phyloP scores from a whole-genome alignment of 139 green algal species.

The Chlamydomonas sp. region DNA sequence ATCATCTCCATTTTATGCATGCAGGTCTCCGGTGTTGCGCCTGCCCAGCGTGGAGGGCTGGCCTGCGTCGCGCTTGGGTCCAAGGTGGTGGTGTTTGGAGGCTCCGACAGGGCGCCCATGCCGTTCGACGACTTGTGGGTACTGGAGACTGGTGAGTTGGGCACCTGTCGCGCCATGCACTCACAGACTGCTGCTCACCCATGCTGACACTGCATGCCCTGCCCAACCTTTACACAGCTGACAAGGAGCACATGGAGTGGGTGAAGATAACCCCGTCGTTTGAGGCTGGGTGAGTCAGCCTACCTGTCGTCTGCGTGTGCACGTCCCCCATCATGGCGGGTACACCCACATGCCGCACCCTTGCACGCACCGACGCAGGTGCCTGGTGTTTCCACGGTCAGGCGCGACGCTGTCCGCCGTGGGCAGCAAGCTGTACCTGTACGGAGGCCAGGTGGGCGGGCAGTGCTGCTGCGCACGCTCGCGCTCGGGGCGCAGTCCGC shows the following conservation, averaged over 20 bases:
- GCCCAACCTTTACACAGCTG: too few species aligned
- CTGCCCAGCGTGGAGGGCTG: constrained; percentile 36
- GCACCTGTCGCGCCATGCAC: neutral
- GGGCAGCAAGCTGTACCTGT: constrained; percentile 42
- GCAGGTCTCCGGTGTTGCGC: constrained; percentile 27
- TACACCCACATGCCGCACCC: too few species aligned
- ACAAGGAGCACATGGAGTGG: constrained; percentile 5
- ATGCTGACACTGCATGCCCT: too few species aligned
- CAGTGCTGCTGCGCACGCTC: neutral
- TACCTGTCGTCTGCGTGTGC: too few species aligned
- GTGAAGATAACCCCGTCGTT: neutral
- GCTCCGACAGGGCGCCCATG: constrained; percentile 34
- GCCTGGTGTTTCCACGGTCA: constrained; percentile 20
- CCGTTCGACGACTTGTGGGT: constrained; percentile 50
- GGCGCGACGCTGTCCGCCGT: constrained; percentile 44
- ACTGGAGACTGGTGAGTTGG: constrained; percentile 42
- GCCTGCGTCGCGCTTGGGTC: constrained; percentile 28
- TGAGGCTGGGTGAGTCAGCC: constrained; percentile 8
- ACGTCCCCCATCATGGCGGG: too few species aligned
- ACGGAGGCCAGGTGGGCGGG: constrained; percentile 52
- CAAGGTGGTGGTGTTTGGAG: constrained; percentile 46
- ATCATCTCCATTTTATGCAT: too few species aligned
- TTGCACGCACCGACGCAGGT: constrained; percentile 1
- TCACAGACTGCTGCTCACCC: too few species aligned
- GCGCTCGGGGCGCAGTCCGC: neutral